Evolutionary conservation across 2,329 filamentous ascomycete species (phyloP).

Genomic region (Fusarium hainanense): DNA sequence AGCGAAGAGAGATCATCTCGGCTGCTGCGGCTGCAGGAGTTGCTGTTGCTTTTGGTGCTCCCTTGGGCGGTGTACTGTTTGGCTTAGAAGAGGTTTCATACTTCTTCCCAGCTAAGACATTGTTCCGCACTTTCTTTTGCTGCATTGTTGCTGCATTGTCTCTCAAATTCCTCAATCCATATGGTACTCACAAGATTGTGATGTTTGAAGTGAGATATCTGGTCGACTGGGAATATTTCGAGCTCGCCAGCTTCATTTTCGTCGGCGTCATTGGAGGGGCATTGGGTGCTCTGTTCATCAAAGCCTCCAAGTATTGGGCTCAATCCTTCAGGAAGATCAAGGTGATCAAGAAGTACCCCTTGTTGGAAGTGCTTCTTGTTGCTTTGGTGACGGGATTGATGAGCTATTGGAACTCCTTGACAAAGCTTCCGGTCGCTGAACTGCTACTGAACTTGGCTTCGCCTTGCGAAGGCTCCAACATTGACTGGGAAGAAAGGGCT

Average conservation of each 20-base stretch:
- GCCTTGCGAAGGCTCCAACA: constrained; percentile 79
- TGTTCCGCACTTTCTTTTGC: constrained; percentile 98
- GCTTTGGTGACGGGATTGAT: constrained; percentile 84
- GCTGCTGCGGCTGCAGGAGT: constrained; percentile 92
- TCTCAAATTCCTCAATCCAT: constrained; percentile 94
- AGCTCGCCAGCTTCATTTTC: constrained; percentile 85
- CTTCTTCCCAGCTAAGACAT: constrained; percentile 96
- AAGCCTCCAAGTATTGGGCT: constrained; percentile 91
- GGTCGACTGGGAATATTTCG: constrained; percentile 93
- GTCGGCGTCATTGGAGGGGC: constrained; percentile 87
- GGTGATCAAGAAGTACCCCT: constrained; percentile 82
- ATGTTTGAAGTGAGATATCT: constrained; percentile 94
- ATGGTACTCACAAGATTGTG: constrained; percentile 96
- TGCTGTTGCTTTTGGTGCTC: constrained; percentile 93
- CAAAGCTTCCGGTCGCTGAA: constrained; percentile 89
- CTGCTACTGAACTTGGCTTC: constrained; percentile 90
- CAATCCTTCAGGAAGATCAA: constrained; percentile 84
- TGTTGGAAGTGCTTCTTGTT: constrained; percentile 89
- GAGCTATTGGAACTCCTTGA: constrained; percentile 94
- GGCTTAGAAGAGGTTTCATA: constrained; percentile 95
- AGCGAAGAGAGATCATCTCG: constrained; percentile 92
- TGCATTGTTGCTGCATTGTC: constrained; percentile 93
- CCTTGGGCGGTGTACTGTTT: constrained; percentile 87
- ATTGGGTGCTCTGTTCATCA: constrained; percentile 93
- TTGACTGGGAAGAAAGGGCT: constrained; percentile 72